phyloP scores from a whole-genome alignment of 306 rosid species.

The Morella rubra region DNA sequence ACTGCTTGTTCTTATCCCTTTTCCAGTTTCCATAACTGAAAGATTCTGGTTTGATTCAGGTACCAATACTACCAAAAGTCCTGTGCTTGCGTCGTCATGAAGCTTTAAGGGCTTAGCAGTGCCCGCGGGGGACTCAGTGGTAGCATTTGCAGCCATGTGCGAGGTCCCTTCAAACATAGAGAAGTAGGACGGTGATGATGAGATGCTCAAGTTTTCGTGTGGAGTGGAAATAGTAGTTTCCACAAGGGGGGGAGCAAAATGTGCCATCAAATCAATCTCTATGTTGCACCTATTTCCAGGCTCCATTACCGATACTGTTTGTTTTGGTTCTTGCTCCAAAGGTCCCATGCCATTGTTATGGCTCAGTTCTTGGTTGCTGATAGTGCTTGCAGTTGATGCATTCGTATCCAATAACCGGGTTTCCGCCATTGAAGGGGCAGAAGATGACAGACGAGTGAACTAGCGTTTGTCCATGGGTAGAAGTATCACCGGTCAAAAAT shows the following conservation, averaged over 20 bases:
- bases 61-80: background rate
- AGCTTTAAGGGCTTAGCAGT: background rate
- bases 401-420: background rate
- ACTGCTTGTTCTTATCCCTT: background rate
- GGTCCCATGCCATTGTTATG: background rate
- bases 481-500: constrained; percentile 7
- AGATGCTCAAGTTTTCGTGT: background rate
- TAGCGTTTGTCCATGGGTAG: constrained; percentile 2
- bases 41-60: background rate
- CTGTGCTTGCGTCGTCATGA: background rate
- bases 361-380: background rate
- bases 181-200: constrained; percentile 24
- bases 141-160: background rate
- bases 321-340: constrained; percentile 1
- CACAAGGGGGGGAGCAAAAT: background rate
- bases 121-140: background rate
- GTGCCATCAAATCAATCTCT: constrained; percentile 5
- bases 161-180: background rate
- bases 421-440: constrained; percentile 23
- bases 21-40: background rate
- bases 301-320: constrained; percentile 9
- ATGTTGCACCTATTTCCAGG: constrained; percentile 20
- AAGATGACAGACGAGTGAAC: constrained; percentile 25
- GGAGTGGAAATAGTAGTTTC: constrained; percentile 17
- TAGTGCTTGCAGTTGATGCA: constrained; percentile 10